Percentiles rank a stretch among this genome's conserved stretches.
Conservation (phyloP, 306 rosid species). For the Morella rubra region DNA sequence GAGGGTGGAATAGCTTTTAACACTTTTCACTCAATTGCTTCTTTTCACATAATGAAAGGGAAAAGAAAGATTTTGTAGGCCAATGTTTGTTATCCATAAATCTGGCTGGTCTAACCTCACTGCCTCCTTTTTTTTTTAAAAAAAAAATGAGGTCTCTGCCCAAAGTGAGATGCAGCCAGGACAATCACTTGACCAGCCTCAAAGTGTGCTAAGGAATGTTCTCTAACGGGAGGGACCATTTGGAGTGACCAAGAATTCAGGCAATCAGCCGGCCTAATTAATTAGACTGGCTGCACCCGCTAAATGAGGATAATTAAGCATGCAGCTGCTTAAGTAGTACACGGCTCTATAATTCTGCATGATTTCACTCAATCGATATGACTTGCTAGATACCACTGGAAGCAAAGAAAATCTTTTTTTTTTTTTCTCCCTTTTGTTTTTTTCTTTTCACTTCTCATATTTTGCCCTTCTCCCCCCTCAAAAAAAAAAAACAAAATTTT, state of each 20-base stretch:
- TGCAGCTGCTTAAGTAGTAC: too few species aligned
- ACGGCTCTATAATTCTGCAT: too few species aligned
- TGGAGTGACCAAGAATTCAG: slow-evolving; percentile 19
- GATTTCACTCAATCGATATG: too few species aligned
- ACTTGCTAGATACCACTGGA: too few species aligned
- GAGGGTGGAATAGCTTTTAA: background rate
- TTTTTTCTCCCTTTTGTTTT: too few species aligned
- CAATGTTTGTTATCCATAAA: slow-evolving; percentile 25
- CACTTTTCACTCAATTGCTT: slow-evolving; percentile 27
- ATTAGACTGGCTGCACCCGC: background rate
- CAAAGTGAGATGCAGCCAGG: slow-evolving; percentile 27
- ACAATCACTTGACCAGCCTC: slow-evolving; percentile 26
- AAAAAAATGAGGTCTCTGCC: background rate
- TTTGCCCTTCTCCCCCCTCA: too few species aligned
- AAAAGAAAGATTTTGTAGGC: slow-evolving; percentile 43
- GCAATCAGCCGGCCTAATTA: background rate
- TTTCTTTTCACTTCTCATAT: too few species aligned
- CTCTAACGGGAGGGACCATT: slow-evolving; percentile 12
- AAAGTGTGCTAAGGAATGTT: slow-evolving; percentile 31
- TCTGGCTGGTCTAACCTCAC: slow-evolving; percentile 25
- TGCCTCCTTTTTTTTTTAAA: slow-evolving; percentile 4
- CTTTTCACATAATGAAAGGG: slow-evolving; percentile 30
- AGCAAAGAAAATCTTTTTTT: too few species aligned
- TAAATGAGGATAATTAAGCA: background rate
- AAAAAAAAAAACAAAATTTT: too few species aligned